Base-by-base conservation (phyloP, 495 filamentous ascomycete genomes). In the Baudoinia panamericana region DNA sequence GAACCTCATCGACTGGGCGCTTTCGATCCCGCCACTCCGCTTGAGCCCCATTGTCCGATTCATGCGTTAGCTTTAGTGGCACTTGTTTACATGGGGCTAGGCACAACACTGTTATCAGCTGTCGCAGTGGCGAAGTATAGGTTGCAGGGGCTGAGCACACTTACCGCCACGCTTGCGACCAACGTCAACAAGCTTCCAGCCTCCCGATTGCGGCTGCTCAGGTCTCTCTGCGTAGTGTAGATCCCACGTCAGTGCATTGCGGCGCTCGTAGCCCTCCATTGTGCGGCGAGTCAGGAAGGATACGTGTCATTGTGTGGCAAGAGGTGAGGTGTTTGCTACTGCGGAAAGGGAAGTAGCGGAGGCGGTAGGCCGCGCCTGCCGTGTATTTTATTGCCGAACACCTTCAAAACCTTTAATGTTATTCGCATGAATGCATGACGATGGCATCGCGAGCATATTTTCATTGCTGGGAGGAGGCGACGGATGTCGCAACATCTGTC, bases 221-320 rank as follows among this genome's bases (percentile, higher is more conserved):
- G 12, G 35, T n/a, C 27, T 15, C 21, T 27, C 12, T 22, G 29
- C 29, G 7, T 40, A n/a, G 34, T 39, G 2, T 16, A 23, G 10
- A 16, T 36, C 37, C 47, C 47, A 51, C 20, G 26, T 31, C 3
- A 29, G 42, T n/a, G 47, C 43, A 19, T 51, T 51, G 6, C 15
- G 16, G 8, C 19, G 28, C 30, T 51, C 47, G 34, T 41, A 46
- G 36, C 46, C 42, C 24, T 45, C 42, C 47, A 51, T 51, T n/a
- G n/a, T n/a, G n/a, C n/a, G n/a, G n/a, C n/a, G n/a, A n/a, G n/a
- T n/a, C n/a, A n/a, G n/a, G n/a, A n/a, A n/a, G n/a, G n/a, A n/a
- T n/a, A n/a, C n/a, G n/a, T n/a, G n/a, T n/a, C n/a, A n/a, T n/a
- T n/a, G n/a, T n/a, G n/a, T n/a, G n/a, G n/a, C n/a, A n/a, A n/a